These are phyloP conservation scores for Scutellaria baicalensis DNA, from an alignment of 257 asterid genomes.

Conservation along the genomic window DNA sequence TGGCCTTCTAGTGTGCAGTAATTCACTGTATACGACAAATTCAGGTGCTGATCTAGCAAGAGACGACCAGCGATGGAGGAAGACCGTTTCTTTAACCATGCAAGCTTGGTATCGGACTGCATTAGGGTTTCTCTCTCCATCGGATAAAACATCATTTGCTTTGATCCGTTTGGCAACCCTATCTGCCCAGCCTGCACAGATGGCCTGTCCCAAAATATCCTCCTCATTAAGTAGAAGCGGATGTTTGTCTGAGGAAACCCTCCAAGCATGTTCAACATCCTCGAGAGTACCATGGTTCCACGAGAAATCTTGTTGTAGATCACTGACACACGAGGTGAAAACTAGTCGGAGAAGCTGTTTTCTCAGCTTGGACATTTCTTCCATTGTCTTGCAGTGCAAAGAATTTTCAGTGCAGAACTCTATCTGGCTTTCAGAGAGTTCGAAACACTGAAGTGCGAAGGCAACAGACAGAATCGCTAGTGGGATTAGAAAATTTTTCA, in stretches of 20 bases:
- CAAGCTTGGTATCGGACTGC: conserved; percentile 73
- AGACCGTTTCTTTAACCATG: conserved; percentile 56
- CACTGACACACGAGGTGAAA: conserved; percentile 36
- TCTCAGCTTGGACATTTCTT: conserved; percentile 94
- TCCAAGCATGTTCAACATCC: conserved; percentile 73
- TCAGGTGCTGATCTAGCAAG: conserved; percentile 67
- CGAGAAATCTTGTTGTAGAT: conserved; percentile 42
- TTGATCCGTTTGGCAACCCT: conserved; percentile 70
- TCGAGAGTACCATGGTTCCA: conserved; percentile 62
- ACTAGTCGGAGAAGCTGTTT: conserved; percentile 77
- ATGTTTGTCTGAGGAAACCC: conserved; percentile 36
- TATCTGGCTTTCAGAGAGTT: conserved; percentile 37
- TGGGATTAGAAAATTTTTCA: conserved; percentile 62
- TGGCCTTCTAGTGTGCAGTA: conserved; percentile 63
- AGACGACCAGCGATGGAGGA: conserved; percentile 74
- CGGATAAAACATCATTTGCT: conserved; percentile 33
- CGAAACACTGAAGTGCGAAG: conserved; percentile 72
- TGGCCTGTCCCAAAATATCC: conserved; percentile 75
- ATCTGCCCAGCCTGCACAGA: conserved; percentile 92
- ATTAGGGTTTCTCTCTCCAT: conserved; percentile 44
- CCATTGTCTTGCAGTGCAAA: conserved; percentile 81
- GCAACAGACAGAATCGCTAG: conserved; percentile 78
- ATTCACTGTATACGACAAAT: conserved; percentile 68
- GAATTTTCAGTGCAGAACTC: conserved; percentile 54
- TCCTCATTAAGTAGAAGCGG: conserved; percentile 70